Percentiles rank a stretch among this genome's conserved stretches.
These are phyloP conservation scores for Mycena polygramma DNA, from an alignment of 768 basidiomycete genomes.

Conservation along the genomic window DNA sequence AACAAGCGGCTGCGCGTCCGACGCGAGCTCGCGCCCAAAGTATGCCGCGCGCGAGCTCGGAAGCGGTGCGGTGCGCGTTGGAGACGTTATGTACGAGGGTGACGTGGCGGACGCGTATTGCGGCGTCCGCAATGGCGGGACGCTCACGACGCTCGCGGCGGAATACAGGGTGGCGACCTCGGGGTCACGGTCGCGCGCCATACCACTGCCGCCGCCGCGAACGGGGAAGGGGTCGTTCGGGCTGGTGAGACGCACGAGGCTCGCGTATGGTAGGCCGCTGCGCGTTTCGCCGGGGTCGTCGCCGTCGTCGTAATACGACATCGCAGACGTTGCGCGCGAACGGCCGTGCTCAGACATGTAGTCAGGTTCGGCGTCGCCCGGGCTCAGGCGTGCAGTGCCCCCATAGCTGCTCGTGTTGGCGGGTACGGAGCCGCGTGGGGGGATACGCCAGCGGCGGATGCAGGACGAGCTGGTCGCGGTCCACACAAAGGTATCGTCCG, in stretches of 20 bases:
- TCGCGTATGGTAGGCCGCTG: constrained; percentile 76
- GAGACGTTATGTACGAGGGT: constrained; percentile 38
- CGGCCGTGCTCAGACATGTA: constrained; percentile 22
- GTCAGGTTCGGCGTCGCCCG: constrained; percentile 15
- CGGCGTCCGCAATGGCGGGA: constrained; percentile 57
- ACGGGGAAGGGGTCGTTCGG: constrained; percentile 73
- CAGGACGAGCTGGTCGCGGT: constrained; percentile 88
- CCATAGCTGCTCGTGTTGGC: not conserved
- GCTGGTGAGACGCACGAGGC: constrained; percentile 76
- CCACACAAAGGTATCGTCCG: constrained; percentile 91
- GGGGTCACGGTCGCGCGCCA: constrained; percentile 67
- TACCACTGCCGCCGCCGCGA: constrained; percentile 44
- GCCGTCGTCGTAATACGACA: constrained; percentile 39
- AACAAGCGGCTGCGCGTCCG: constrained; percentile 74
- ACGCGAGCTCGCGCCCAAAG: constrained; percentile 83
- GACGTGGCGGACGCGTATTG: constrained; percentile 40
- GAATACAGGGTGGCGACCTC: constrained; percentile 91
- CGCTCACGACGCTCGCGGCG: constrained; percentile 83
- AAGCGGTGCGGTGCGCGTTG: constrained; percentile 45
- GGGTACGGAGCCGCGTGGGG: constrained; percentile 54
- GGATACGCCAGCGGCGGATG: constrained; percentile 86
- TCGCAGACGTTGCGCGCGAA: constrained; percentile 39
- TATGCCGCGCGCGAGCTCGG: constrained; percentile 59
- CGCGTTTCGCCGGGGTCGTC: constrained; percentile 40
- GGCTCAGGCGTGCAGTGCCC: constrained; percentile 15